phyloP scores from a whole-genome alignment of 2,329 filamentous ascomycete species.

The Aspergillus sojae region DNA sequence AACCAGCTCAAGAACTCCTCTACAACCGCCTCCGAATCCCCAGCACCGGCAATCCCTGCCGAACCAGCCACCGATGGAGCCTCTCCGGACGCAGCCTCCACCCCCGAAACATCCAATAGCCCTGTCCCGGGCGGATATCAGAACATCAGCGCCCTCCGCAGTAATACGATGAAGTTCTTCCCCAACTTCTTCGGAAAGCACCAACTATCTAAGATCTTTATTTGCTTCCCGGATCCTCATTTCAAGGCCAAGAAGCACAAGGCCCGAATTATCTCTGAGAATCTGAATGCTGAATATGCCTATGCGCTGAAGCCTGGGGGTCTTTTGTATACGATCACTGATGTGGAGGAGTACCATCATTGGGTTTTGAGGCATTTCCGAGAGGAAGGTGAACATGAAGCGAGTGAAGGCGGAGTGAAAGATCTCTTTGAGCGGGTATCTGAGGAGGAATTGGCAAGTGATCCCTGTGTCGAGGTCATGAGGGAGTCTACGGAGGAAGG shows the following conservation, averaged over 20 bases:
- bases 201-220: constrained; percentile 88
- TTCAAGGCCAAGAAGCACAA: constrained; percentile 99
- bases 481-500: constrained; percentile 87
- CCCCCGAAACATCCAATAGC: constrained; percentile 13
- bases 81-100: not conserved
- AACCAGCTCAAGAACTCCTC: constrained; percentile 25
- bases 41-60: not conserved
- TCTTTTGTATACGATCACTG: constrained; percentile 92
- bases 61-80: constrained; percentile 7
- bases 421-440: constrained; percentile 74
- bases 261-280: constrained; percentile 86
- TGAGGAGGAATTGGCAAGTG: constrained; percentile 56
- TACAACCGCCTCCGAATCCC: constrained; percentile 12
- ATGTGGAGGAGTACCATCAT: constrained; percentile 88
- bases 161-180: constrained; percentile 99
- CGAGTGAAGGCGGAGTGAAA: constrained; percentile 58
- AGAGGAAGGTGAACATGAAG: constrained; percentile 81
- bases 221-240: constrained; percentile 97
- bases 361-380: constrained; percentile 93
- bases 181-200: constrained; percentile 88
- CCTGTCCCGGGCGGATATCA: constrained; percentile 62
- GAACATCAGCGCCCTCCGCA: constrained; percentile 85
- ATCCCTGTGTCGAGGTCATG: constrained; percentile 65
- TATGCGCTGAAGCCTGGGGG: constrained; percentile 82
- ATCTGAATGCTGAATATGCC: constrained; percentile 90